Conservation (phyloP, 768 basidiomycete genomes). For the Kwoniella newhampshirensis region DNA sequence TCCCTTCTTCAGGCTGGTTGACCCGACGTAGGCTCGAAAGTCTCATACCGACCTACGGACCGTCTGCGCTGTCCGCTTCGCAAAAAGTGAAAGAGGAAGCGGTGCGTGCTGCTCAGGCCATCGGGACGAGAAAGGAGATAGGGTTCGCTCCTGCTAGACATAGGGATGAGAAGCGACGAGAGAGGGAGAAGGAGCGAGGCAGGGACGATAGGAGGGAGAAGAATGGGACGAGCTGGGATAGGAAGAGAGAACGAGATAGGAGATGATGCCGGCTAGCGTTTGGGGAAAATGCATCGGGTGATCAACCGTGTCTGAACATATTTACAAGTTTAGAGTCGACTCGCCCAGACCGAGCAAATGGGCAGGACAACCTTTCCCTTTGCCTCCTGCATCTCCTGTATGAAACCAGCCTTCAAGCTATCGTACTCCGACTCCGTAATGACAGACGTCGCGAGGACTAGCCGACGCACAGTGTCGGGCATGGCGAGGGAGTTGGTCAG, state of each 20-base stretch:
- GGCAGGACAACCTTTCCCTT: constrained; percentile 6
- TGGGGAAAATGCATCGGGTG: neutral
- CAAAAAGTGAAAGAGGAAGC: constrained; percentile 68
- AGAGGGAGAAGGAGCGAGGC: constrained; percentile 7
- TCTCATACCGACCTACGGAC: constrained; percentile 68
- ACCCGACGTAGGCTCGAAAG: constrained; percentile 62
- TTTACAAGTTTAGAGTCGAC: neutral
- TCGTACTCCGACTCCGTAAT: constrained; percentile 3
- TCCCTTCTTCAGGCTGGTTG: constrained; percentile 67
- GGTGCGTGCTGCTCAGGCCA: constrained; percentile 59
- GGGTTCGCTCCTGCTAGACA: constrained; percentile 58
- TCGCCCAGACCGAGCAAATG: constrained; percentile 13
- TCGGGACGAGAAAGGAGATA: constrained; percentile 65
- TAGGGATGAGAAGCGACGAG: constrained; percentile 1
- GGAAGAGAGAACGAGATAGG: constrained; percentile 15
- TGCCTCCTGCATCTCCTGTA: neutral
- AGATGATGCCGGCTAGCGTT: neutral
- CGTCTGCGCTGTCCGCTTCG: constrained; percentile 65
- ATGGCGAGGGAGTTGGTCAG: neutral
- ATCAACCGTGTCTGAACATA: neutral
- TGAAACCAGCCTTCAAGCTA: neutral
- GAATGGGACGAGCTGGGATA: constrained; percentile 9
- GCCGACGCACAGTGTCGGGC: neutral
- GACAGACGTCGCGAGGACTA: neutral
- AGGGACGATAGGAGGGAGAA: constrained; percentile 7